These are phyloP conservation scores for Globisporangium heterothallicum DNA, from an alignment of 352 stramenopile genomes.

Conservation along the genomic window DNA sequence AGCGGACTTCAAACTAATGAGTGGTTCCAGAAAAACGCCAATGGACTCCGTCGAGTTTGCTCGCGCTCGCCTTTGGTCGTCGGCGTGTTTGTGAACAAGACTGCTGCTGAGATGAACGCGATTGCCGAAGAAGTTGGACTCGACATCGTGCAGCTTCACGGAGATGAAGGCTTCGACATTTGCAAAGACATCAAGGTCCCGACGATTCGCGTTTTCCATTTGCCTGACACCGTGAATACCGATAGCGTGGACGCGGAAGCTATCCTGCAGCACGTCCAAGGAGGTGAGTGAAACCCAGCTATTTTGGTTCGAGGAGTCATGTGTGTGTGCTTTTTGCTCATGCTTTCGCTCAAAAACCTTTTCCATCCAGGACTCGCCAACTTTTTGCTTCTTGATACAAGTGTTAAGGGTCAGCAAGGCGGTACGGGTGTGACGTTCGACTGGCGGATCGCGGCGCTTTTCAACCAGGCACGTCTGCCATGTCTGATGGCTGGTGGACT, in stretches of 20 bases:
- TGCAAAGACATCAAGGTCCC: slow-evolving; percentile 82
- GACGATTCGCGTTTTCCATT: slow-evolving; percentile 91
- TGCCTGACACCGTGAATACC: slow-evolving; percentile 80
- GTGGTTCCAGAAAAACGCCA: slow-evolving; percentile 80
- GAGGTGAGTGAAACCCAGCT: no score
- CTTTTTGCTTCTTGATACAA: slow-evolving; percentile 95
- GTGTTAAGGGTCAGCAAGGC: slow-evolving; percentile 89
- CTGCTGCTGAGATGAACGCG: slow-evolving; percentile 86
- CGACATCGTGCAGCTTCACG: slow-evolving; percentile 98
- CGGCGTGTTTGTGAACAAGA: slow-evolving; percentile 97
- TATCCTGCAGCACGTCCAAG: slow-evolving; percentile 61
- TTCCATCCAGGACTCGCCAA: slow-evolving; percentile 64
- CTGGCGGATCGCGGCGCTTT: slow-evolving; percentile 91
- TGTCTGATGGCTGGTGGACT: slow-evolving; percentile 97
- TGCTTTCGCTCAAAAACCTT: no score
- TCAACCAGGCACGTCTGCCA: slow-evolving; percentile 88
- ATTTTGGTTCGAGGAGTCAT: no score
- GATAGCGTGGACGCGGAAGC: slow-evolving; percentile 73
- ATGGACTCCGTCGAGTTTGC: slow-evolving; percentile 59
- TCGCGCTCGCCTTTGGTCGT: slow-evolving; percentile 85
- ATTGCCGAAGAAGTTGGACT: slow-evolving; percentile 88
- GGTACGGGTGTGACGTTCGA: slow-evolving; percentile 96
- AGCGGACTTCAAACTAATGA: slow-evolving; percentile 24
- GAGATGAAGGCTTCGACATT: slow-evolving; percentile 91
- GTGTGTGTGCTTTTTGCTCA: slow-evolving; percentile 5